phyloP scores from a whole-genome alignment of 1,139 yeast species.

The Taiozyma onychis region DNA sequence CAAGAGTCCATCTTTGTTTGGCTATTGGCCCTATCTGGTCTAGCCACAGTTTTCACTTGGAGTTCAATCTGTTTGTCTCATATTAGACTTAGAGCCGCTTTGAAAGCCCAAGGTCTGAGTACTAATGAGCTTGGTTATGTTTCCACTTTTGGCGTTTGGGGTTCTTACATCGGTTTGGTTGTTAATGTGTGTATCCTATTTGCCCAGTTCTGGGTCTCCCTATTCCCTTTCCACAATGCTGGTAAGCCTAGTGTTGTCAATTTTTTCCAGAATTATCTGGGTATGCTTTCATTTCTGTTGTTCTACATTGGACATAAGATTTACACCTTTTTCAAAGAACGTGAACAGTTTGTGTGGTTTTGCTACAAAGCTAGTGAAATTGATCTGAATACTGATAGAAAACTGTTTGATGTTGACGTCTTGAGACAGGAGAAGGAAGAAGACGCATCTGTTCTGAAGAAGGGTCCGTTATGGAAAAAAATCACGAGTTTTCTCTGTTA shows the following conservation, averaged over 20 bases:
- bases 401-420: conserved; percentile 33
- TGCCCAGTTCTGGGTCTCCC: conserved; percentile 72
- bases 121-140: conserved; percentile 56
- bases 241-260: conserved; percentile 36
- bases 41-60: conserved; percentile 84
- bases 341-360: conserved; percentile 24
- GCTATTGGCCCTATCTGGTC: conserved; percentile 76
- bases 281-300: conserved; percentile 40
- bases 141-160: conserved; percentile 57
- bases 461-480: conserved; percentile 7
- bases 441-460: conserved; percentile 5
- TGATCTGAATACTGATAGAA: conserved; percentile 48
- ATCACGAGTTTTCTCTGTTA: conserved; percentile 8
- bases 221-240: conserved; percentile 51
- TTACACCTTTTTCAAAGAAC: conserved; percentile 33
- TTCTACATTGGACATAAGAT: conserved; percentile 41
- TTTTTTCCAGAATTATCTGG: conserved; percentile 47
- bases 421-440: conserved; percentile 14
- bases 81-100: conserved; percentile 66
- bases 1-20: conserved; percentile 64
- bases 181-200: conserved; percentile 54
- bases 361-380: conserved; percentile 34
- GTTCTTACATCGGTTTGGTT: conserved; percentile 54
- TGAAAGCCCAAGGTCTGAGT: conserved; percentile 50
- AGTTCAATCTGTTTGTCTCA: conserved; percentile 66